These are phyloP conservation scores for Aschersonia sp. DNA, from an alignment of 2,329 filamentous ascomycete genomes.

Conservation along the genomic window DNA sequence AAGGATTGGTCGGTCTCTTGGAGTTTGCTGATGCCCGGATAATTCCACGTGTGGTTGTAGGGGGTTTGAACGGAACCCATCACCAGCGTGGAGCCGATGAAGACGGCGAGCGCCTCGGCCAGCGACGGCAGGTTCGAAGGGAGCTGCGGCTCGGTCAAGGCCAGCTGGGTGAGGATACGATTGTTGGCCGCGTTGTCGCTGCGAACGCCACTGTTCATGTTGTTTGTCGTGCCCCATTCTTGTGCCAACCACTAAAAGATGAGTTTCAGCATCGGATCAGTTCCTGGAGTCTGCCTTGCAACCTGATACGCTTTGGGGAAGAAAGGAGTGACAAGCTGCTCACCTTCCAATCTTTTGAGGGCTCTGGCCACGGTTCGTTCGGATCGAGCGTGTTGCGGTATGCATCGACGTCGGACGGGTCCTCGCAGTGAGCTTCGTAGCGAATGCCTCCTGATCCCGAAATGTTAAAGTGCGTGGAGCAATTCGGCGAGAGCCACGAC, in stretches of 20 bases:
- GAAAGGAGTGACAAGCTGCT: neutral
- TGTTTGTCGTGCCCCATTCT: conserved; percentile 39
- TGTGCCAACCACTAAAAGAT: conserved; percentile 26
- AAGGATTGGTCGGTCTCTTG: conserved; percentile 41
- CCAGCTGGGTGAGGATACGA: conserved; percentile 38
- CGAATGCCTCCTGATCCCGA: conserved; percentile 41
- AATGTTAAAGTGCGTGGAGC: conserved; percentile 47
- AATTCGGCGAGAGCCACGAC: conserved; percentile 47
- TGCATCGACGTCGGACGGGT: conserved; percentile 33
- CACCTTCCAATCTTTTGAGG: conserved; percentile 34
- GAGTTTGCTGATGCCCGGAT: conserved; percentile 18
- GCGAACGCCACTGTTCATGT: conserved; percentile 38
- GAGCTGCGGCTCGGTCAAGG: conserved; percentile 26
- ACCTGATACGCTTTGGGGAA: no score
- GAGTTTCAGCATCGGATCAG: neutral
- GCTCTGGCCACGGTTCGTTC: conserved; percentile 14
- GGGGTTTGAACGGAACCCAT: conserved; percentile 42
- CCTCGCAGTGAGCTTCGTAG: conserved; percentile 48
- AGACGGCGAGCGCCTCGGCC: conserved; percentile 59
- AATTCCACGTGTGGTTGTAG: conserved; percentile 41
- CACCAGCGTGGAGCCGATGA: conserved; percentile 52
- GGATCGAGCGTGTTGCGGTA: conserved; percentile 32
- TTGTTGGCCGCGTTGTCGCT: conserved; percentile 44
- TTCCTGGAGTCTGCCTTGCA: no score
- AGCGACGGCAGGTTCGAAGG: conserved; percentile 44